Conservation (phyloP, 1,139 yeast species). For the Blastobotrys aristatus region DNA sequence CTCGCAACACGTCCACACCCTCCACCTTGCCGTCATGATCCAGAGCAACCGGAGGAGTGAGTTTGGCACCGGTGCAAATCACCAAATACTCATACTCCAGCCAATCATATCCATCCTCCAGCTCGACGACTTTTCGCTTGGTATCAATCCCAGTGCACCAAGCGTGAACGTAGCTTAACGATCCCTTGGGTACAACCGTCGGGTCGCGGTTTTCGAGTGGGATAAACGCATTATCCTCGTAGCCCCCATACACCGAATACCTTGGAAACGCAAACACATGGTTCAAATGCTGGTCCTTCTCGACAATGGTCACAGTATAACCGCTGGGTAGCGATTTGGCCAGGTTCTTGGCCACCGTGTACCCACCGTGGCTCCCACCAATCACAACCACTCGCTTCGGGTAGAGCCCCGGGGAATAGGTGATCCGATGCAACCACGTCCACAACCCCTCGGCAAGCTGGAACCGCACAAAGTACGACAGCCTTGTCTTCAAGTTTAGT, state of each 20-base stretch:
- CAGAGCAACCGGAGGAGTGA: constrained; percentile 47
- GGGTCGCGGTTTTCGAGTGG: constrained; percentile 14
- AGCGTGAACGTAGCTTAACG: constrained; percentile 6
- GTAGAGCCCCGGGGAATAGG: constrained; percentile 16
- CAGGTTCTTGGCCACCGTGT: constrained; percentile 16
- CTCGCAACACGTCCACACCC: constrained; percentile 11
- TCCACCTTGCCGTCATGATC: constrained; percentile 12
- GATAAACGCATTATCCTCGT: constrained; percentile 19
- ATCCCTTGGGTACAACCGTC: constrained; percentile 13
- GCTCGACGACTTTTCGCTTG: constrained; percentile 1
- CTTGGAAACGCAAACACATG: constrained; percentile 22
- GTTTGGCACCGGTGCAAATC: constrained; percentile 84
- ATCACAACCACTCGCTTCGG: constrained; percentile 19
- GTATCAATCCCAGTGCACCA: constrained; percentile 9
- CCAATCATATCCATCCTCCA: constrained; percentile 9
- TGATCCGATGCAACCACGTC: constrained; percentile 9
- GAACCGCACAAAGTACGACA: constrained; percentile 2
- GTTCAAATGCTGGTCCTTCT: constrained; percentile 15
- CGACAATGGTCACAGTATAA: constrained; percentile 17
- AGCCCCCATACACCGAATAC: constrained; percentile 18
- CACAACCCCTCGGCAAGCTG: constrained; percentile 2
- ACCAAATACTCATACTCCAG: constrained; percentile 65
- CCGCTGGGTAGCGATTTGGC: constrained; percentile 16
- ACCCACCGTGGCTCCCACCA: constrained; percentile 22
- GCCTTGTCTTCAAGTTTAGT: background rate